These are phyloP conservation scores for Geranium incanum DNA, from an alignment of 441 rosid species.

Conservation along the genomic window DNA sequence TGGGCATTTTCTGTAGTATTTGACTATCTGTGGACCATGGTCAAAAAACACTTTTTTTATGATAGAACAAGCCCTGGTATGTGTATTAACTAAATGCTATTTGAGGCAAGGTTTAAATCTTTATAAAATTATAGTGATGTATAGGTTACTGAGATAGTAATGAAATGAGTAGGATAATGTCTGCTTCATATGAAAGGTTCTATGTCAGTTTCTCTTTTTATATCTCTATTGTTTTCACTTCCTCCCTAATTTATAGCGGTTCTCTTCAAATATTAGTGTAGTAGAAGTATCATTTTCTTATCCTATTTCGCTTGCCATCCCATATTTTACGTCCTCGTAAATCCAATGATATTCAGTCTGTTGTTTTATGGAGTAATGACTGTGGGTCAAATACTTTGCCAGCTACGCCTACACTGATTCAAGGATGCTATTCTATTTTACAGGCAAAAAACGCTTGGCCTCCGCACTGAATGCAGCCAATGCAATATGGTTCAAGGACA, in stretches of 20 bases:
- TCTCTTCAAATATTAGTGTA: background rate
- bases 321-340: background rate
- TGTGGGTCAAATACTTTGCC: background rate
- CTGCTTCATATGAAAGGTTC: background rate
- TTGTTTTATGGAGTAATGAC: background rate
- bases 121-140: background rate
- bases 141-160: background rate
- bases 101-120: background rate
- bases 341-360: background rate
- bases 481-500: conserved; percentile 79
- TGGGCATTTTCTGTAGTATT: background rate
- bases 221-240: background rate
- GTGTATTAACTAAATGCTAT: background rate
- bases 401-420: conserved; percentile 9
- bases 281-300: background rate
- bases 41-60: background rate
- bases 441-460: conserved; percentile 92
- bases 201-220: background rate
- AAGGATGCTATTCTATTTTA: conserved; percentile 15
- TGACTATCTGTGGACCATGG: background rate
- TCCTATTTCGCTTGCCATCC: background rate
- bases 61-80: background rate
- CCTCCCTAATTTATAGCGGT: background rate
- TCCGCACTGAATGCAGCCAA: conserved; percentile 57
- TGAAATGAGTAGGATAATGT: background rate